Evolutionary conservation across 306 rosid species (phyloP).

Genomic region (Lablab purpureus): DNA sequence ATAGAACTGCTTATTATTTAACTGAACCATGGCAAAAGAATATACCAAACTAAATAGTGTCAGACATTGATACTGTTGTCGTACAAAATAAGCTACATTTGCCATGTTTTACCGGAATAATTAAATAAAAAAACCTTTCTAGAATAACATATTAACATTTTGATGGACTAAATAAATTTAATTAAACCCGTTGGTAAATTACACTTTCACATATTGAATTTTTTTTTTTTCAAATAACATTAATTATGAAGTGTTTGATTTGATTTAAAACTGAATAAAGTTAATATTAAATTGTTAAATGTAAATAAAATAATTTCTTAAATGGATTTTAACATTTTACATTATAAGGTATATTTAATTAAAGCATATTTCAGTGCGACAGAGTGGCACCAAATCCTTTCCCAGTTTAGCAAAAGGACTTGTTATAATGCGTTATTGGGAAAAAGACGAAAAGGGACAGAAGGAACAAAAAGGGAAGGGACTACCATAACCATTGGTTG

Average conservation of each 20-base stretch:
- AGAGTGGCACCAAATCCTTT: not conserved
- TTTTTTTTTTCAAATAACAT: too few relatives aligned
- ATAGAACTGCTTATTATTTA: not conserved
- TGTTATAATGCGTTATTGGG: not conserved
- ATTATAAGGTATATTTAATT: not conserved
- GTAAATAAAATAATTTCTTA: too few relatives aligned
- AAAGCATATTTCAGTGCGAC: not conserved
- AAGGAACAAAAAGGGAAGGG: conserved; percentile 31
- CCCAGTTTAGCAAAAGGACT: not conserved
- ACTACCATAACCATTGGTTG: not conserved
- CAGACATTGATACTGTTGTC: conserved; percentile 38
- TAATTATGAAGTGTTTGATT: too few relatives aligned
- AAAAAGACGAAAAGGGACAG: conserved; percentile 4
- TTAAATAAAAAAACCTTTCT: not conserved
- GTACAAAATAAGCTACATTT: conserved; percentile 12
- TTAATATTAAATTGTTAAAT: too few relatives aligned
- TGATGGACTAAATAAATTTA: not conserved
- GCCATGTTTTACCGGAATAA: not conserved
- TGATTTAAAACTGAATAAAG: too few relatives aligned
- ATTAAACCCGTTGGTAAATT: too few relatives aligned
- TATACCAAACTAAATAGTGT: conserved; percentile 57
- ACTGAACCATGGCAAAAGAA: conserved; percentile 45
- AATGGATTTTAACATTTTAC: too few relatives aligned
- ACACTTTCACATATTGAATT: too few relatives aligned
- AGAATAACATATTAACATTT: conserved; percentile 1